A percentile compares a stretch with the other conserved stretches of the same genome.
phyloP scores from a whole-genome alignment of 176 grass and related monocot genomes.

The Avena atlantica region DNA sequence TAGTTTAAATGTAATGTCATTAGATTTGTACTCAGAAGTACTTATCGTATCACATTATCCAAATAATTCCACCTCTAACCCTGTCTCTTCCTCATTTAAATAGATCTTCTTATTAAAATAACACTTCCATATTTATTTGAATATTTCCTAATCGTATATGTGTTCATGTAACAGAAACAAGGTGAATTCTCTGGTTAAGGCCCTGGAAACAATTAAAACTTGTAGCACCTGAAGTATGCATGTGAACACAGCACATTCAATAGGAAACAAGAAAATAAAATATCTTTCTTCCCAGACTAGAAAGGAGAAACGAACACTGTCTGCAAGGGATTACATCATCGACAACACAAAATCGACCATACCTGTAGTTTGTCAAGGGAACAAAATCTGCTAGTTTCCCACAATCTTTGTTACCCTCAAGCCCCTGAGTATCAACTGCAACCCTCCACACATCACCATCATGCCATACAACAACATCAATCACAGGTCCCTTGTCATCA shows the following conservation, averaged over 20 bases:
- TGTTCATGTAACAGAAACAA: neutral
- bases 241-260: slow-evolving; percentile 1
- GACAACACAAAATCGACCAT: slow-evolving; percentile 24
- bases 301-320: slow-evolving; percentile 18
- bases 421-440: slow-evolving; percentile 88
- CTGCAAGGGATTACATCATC: slow-evolving; percentile 3
- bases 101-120: neutral
- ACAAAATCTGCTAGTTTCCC: slow-evolving; percentile 94
- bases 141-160: neutral
- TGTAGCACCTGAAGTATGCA: neutral
- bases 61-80: neutral
- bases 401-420: slow-evolving; percentile 61
- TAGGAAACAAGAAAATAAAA: slow-evolving; percentile 29
- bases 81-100: slow-evolving; percentile 3
- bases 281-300: slow-evolving; percentile 10
- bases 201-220: slow-evolving; percentile 1
- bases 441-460: slow-evolving; percentile 98
- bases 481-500: slow-evolving; percentile 89
- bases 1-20: neutral
- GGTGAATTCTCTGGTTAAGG: neutral
- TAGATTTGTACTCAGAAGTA: neutral
- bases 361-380: slow-evolving; percentile 97
- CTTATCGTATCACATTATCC: neutral
- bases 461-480: slow-evolving; percentile 94
- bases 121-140: neutral